Conservation (phyloP, 2,329 filamentous ascomycete genomes). For the Monosporascus cannonballus region DNA sequence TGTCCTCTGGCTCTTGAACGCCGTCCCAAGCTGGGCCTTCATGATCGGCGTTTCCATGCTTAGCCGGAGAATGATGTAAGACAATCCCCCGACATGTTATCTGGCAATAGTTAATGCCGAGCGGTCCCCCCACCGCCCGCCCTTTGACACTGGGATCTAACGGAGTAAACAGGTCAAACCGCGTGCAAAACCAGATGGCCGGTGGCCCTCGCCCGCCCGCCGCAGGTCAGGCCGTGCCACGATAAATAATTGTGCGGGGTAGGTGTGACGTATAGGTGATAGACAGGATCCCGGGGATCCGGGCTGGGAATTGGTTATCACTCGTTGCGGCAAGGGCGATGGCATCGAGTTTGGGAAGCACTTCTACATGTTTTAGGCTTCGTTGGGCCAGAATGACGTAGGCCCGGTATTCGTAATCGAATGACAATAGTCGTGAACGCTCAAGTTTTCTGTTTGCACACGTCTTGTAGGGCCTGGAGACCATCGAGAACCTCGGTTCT, state of each 20-base stretch:
- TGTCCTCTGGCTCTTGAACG: conserved; percentile 57
- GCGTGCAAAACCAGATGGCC: conserved; percentile 18
- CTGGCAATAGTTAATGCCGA: conserved; percentile 1
- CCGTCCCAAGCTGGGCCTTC: conserved; percentile 68
- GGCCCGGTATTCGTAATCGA: conserved; percentile 16
- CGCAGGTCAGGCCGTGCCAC: conserved; percentile 20
- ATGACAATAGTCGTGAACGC: conserved; percentile 5
- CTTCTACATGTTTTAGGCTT: conserved; percentile 1
- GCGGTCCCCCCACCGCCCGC: no score
- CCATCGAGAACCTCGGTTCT: conserved; percentile 62
- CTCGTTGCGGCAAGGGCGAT: background rate
- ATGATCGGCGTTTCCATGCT: conserved; percentile 72
- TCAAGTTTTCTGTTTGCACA: conserved; percentile 48
- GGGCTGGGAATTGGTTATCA: background rate
- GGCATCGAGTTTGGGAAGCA: background rate
- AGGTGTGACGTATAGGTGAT: background rate
- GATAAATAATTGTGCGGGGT: conserved; percentile 9
- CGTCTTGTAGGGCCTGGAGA: conserved; percentile 56
- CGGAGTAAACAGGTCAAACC: conserved; percentile 16
- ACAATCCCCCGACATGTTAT: conserved; percentile 13
- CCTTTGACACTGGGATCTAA: no score
- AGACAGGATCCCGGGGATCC: background rate
- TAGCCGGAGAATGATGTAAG: conserved; percentile 72
- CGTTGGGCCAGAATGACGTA: conserved; percentile 4
- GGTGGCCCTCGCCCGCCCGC: conserved; percentile 17